Evolutionary conservation across 2,329 filamentous ascomycete genomes (phyloP).

Genomic region (Penicillium carneum): DNA sequence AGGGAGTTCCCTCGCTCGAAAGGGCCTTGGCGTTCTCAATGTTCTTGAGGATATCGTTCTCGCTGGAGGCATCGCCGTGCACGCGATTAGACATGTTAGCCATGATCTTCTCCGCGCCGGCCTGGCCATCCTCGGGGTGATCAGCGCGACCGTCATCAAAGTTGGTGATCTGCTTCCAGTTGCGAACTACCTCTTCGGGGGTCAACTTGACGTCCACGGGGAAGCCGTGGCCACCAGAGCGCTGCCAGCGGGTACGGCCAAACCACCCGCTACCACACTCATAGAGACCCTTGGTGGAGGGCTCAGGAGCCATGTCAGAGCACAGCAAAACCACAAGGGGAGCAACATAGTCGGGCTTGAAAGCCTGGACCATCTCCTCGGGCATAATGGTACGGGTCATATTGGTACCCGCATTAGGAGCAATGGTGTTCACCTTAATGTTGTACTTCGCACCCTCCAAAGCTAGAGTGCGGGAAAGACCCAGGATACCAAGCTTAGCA

Average conservation of each 20-base stretch:
- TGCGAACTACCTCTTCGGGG: slow-evolving; percentile 79
- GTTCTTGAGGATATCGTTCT: slow-evolving; percentile 72
- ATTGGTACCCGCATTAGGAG: slow-evolving; percentile 92
- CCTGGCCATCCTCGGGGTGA: slow-evolving; percentile 79
- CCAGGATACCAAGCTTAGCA: slow-evolving; percentile 89
- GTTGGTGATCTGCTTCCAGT: slow-evolving; percentile 80
- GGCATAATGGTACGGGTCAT: slow-evolving; percentile 95
- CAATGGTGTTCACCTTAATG: slow-evolving; percentile 97
- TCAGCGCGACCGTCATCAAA: slow-evolving; percentile 90
- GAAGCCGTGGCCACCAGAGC: slow-evolving; percentile 87
- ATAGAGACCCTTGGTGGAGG: slow-evolving; percentile 84
- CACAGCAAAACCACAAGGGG: slow-evolving; percentile 87
- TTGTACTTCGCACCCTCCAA: slow-evolving; percentile 96
- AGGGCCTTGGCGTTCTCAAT: slow-evolving; percentile 79
- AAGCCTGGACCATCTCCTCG: slow-evolving; percentile 96
- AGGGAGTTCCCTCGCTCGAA: slow-evolving; percentile 76
- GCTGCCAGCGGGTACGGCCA: slow-evolving; percentile 91
- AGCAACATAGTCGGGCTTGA: slow-evolving; percentile 98
- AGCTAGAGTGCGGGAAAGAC: slow-evolving; percentile 90
- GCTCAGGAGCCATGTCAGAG: slow-evolving; percentile 83
- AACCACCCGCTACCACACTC: slow-evolving; percentile 96
- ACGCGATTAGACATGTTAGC: slow-evolving; percentile 84
- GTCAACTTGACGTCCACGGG: slow-evolving; percentile 82
- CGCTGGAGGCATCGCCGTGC: slow-evolving; percentile 55
- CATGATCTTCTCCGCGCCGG: slow-evolving; percentile 79